Conservation (phyloP, 2,329 filamentous ascomycete genomes). For the Hypoxylon sp. region DNA sequence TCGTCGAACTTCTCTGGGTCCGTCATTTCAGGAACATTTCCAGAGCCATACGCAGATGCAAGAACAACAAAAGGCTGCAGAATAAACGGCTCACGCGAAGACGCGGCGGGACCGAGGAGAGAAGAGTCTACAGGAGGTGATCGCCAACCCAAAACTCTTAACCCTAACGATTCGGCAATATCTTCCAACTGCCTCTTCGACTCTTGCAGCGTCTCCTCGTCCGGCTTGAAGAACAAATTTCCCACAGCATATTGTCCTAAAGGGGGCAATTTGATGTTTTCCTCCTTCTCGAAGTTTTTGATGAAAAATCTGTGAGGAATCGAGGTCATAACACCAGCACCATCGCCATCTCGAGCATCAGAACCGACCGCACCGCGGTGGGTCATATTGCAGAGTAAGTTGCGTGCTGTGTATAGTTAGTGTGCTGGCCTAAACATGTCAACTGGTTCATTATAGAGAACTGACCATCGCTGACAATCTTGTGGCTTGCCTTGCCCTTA, state of each 20-base stretch:
- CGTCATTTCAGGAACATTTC: conserved; percentile 80
- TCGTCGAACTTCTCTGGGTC: conserved; percentile 87
- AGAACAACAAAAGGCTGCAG: conserved; percentile 95
- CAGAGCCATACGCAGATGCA: conserved; percentile 83
- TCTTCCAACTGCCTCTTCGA: conserved; percentile 95
- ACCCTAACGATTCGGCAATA: conserved; percentile 85
- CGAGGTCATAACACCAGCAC: conserved; percentile 99
- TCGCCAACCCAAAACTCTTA: conserved; percentile 96
- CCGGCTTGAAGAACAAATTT: conserved; percentile 98
- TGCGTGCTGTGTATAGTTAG: conserved; percentile 73
- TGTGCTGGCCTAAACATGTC: conserved; percentile 6
- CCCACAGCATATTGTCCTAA: conserved; percentile 95
- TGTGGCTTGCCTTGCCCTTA: conserved; percentile 96
- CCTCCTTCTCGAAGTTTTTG: conserved; percentile 96
- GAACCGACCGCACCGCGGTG: conserved; percentile 98
- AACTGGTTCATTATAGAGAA: conserved; percentile 32
- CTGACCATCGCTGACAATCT: conserved; percentile 97
- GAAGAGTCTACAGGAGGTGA: conserved; percentile 94
- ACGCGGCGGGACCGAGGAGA: conserved; percentile 90
- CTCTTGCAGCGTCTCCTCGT: conserved; percentile 87
- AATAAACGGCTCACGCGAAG: conserved; percentile 94
- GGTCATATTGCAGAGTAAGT: conserved; percentile 99
- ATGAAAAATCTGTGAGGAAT: conserved; percentile 98
- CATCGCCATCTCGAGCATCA: conserved; percentile 96
- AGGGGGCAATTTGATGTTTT: conserved; percentile 86